Conservation (phyloP, 1,139 yeast genomes). For the Pichia cactophila region DNA sequence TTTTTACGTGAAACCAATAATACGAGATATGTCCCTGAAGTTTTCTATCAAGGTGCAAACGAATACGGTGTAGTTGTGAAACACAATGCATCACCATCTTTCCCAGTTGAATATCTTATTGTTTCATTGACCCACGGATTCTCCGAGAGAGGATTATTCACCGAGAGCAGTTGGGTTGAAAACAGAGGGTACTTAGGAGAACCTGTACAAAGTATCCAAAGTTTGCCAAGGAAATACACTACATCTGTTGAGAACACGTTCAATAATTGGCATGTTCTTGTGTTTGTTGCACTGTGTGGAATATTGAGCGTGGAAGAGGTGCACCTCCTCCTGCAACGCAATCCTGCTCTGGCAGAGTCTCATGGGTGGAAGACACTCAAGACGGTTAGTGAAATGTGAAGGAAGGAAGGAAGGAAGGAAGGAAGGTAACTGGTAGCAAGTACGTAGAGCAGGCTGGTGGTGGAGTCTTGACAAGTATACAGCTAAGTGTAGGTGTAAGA, state of each 20-base stretch:
- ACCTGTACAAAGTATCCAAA: slow-evolving; percentile 47
- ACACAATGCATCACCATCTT: slow-evolving; percentile 87
- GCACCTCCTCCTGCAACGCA: neutral
- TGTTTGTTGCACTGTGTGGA: neutral
- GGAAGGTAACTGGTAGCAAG: too few relatives aligned
- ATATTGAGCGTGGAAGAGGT: neutral
- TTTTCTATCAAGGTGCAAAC: slow-evolving; percentile 74
- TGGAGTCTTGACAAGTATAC: too few relatives aligned
- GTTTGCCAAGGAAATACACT: slow-evolving; percentile 24
- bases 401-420: too few relatives aligned
- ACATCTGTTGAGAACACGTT: slow-evolving; percentile 4
- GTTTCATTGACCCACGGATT: slow-evolving; percentile 92
- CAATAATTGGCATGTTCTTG: slow-evolving; percentile 16
- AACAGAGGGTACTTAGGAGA: slow-evolving; percentile 66
- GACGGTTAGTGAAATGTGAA: neutral
- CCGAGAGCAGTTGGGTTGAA: slow-evolving; percentile 51
- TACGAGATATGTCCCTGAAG: slow-evolving; percentile 86
- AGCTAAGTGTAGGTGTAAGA: too few relatives aligned
- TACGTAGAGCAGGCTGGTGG: neutral
- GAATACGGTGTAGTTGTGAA: slow-evolving; percentile 87
- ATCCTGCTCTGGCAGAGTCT: neutral
- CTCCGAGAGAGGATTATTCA: slow-evolving; percentile 50
- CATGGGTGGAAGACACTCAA: slow-evolving; percentile 1
- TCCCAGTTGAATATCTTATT: slow-evolving; percentile 87
- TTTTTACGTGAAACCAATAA: slow-evolving; percentile 66